phyloP scores from a whole-genome alignment of 1,284 basidiomycete species.

The Cryptococcus deneoformans region DNA sequence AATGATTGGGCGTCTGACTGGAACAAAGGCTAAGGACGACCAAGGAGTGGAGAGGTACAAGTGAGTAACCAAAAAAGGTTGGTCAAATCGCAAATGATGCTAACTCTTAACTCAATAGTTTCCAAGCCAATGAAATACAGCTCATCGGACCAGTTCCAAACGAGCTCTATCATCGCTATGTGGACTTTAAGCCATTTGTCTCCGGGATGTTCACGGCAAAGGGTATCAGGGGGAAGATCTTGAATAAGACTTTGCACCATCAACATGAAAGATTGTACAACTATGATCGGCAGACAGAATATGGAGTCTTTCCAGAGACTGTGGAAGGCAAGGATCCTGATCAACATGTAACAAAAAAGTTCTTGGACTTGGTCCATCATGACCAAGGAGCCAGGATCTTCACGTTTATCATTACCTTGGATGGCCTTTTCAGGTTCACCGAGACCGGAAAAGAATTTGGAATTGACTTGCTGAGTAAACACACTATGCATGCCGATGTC shows the following conservation, averaged over 20 bases:
- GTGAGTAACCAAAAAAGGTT: constrained; percentile 21
- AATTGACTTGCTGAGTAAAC: constrained; percentile 55
- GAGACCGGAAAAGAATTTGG: constrained; percentile 57
- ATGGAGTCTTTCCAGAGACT: constrained; percentile 35
- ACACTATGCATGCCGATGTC: constrained; percentile 57
- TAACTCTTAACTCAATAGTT: constrained; percentile 29
- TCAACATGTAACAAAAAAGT: constrained; percentile 48
- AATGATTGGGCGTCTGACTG: constrained; percentile 39
- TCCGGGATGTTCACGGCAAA: constrained; percentile 50
- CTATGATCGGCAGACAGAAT: constrained; percentile 50
- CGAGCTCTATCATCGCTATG: constrained; percentile 53
- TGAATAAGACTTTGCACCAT: constrained; percentile 52
- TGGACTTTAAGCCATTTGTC: constrained; percentile 54
- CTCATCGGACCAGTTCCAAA: constrained; percentile 53
- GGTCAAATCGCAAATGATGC: neutral
- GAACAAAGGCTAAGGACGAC: constrained; percentile 28
- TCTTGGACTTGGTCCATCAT: constrained; percentile 53
- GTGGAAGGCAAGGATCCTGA: constrained; percentile 22
- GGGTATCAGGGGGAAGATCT: constrained; percentile 45
- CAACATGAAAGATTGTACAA: constrained; percentile 54
- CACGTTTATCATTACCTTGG: constrained; percentile 55
- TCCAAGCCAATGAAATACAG: constrained; percentile 55
- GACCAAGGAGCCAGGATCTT: constrained; percentile 53
- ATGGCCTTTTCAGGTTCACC: constrained; percentile 54
- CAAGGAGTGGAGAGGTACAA: constrained; percentile 28